A percentile compares a stretch with the other conserved stretches of the same genome.
phyloP scores from a whole-genome alignment of 257 asterid genomes.

The Penstemon eatonii region DNA sequence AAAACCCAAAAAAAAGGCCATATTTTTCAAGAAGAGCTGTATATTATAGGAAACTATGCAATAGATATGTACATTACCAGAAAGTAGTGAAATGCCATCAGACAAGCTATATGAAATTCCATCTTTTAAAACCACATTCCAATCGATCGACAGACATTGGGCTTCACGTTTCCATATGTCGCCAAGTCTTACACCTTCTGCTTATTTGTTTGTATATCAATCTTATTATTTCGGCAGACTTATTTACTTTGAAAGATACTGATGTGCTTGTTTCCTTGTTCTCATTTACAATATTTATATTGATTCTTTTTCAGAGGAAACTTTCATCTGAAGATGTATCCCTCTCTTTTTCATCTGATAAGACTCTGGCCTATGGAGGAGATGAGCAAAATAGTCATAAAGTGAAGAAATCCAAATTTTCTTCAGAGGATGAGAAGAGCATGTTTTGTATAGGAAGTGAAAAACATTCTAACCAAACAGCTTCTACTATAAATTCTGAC shows the following conservation, averaged over 20 bases:
- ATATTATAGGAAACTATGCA: background rate
- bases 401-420: slow-evolving; percentile 20
- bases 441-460: background rate
- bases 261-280: background rate
- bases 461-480: slow-evolving; percentile 7
- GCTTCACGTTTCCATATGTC: background rate
- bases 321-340: background rate
- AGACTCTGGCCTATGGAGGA: background rate
- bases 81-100: background rate
- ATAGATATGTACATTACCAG: background rate
- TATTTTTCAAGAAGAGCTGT: background rate
- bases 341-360: background rate
- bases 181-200: background rate
- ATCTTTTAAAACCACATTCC: background rate
- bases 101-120: background rate
- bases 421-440: slow-evolving; percentile 15
- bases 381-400: slow-evolving; percentile 10
- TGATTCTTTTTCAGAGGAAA: slow-evolving; percentile 16
- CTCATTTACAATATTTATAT: background rate
- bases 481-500: background rate
- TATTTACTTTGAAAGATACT: background rate
- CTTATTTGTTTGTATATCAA: background rate
- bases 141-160: background rate
- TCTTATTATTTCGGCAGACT: background rate
- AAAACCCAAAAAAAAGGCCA: background rate